phyloP scores from a whole-genome alignment of 176 grass and related monocot species.

The Pharus latifolius region DNA sequence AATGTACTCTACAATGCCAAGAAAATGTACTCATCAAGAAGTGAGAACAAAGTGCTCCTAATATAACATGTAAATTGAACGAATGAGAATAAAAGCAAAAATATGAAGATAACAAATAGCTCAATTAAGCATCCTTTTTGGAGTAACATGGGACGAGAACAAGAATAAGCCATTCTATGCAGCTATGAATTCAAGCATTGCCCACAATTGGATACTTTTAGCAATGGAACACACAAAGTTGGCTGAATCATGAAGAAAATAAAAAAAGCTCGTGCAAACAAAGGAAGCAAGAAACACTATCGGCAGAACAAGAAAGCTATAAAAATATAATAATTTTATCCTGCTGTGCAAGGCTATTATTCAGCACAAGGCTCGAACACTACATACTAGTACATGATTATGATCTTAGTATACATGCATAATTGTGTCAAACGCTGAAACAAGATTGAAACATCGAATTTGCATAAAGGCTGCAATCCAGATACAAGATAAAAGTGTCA shows the following conservation, averaged over 20 bases:
- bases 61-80: neutral
- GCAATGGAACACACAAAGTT: neutral
- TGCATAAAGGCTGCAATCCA: neutral
- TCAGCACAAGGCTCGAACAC: neutral
- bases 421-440: neutral
- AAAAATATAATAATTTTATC: neutral
- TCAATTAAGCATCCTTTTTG: neutral
- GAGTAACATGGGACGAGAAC: neutral
- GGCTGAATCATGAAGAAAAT: neutral
- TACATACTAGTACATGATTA: neutral
- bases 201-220: neutral
- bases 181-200: neutral
- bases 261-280: neutral
- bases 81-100: neutral
- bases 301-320: neutral
- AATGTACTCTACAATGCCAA: conserved; percentile 66
- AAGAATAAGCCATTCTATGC: conserved; percentile 1
- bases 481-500: neutral
- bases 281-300: neutral
- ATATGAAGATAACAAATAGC: neutral
- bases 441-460: neutral
- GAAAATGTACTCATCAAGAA: conserved; percentile 13
- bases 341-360: neutral
- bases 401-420: neutral
- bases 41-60: neutral